Evolutionary conservation across 257 asterid genomes (phyloP), one percentile per base, ranked within the genome.

Genomic region (Cynanchum wilfordii): DNA sequence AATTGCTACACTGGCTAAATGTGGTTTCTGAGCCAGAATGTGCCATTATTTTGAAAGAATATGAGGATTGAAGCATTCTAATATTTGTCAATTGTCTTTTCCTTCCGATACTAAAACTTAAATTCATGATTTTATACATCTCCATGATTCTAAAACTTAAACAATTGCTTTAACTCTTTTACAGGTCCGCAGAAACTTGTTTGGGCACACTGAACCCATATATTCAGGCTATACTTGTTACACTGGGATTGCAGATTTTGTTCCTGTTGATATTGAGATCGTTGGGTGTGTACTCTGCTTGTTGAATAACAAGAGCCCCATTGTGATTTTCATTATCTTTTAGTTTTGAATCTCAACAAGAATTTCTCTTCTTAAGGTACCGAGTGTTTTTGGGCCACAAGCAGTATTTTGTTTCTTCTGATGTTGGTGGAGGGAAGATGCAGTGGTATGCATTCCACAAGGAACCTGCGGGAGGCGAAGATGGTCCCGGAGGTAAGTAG

Each of bases 391-490:
- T 92, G 78, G 99, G 99, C 75, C 98, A 95, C 89, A 95, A 92
- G 76, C 98, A 92, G 62, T 92, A 90, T 84, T 95, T 95, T 70
- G 99, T 95, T 80, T 92, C 99, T 73, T 95, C 99, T 4, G 99
- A 95, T 79, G 99, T 95, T 49, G 99, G 99, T 25, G 91, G 91
- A 36, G 99, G 99, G 63, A 95, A 95, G 76, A 95, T 95, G 98
- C 99, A 95, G 83, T 95, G 99, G 99, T 95, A 95, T 76, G 99
- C 96, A 70, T 95, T 95, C 80, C 80, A 95, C 82, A 86, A 87
- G 20, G 99, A 95, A 75, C 77, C 87, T 12, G 78, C 98, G 7
- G 99, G 97, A 36, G 99, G 97, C 29, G 79, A 56, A 19, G 99
- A 91, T 78, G 62, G 25, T 70, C 83, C 89, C 12, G 79, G 66